A percentile compares a stretch with the other conserved stretches of the same genome.
Conservation (phyloP, 257 asterid genomes). For the Striga asiatica region DNA sequence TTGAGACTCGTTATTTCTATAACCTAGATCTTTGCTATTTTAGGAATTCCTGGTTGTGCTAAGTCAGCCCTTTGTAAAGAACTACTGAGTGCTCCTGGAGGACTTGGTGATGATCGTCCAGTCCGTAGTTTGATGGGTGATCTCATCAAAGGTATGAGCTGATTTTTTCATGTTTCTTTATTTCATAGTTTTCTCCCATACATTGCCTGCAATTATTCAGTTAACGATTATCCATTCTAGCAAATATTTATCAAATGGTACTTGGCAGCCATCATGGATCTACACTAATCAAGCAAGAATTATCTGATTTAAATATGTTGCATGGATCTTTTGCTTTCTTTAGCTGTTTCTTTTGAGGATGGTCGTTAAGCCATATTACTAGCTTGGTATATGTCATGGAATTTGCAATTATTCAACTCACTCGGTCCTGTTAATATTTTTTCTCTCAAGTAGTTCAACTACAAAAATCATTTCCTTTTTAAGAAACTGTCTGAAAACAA, state of each 20-base stretch:
- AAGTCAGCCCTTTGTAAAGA: slow-evolving; percentile 95
- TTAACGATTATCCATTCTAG: not conserved
- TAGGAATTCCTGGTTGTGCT: slow-evolving; percentile 99
- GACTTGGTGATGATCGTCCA: slow-evolving; percentile 90
- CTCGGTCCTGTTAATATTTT: not conserved
- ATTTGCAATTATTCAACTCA: not conserved
- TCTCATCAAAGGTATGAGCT: slow-evolving; percentile 69
- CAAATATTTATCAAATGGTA: slow-evolving; percentile 1
- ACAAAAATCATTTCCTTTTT: not conserved
- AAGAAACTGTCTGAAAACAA: not conserved
- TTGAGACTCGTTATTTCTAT: slow-evolving; percentile 20
- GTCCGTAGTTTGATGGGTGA: slow-evolving; percentile 91
- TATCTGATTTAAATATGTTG: not conserved
- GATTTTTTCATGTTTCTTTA: not conserved
- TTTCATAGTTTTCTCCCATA: not conserved
- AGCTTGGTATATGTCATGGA: not conserved
- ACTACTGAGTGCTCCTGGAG: slow-evolving; percentile 50
- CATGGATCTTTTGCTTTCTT: slow-evolving; percentile 3
- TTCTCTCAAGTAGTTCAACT: slow-evolving; percentile 1
- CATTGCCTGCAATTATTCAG: slow-evolving; percentile 9
- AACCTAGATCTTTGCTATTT: slow-evolving; percentile 11
- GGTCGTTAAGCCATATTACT: slow-evolving; percentile 11
- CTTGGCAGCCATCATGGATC: not conserved
- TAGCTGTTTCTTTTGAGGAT: slow-evolving; percentile 9
- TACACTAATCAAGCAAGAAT: not conserved